Conservation (phyloP, 371 early-diverging fungal genomes). For the Mucor indicus region DNA sequence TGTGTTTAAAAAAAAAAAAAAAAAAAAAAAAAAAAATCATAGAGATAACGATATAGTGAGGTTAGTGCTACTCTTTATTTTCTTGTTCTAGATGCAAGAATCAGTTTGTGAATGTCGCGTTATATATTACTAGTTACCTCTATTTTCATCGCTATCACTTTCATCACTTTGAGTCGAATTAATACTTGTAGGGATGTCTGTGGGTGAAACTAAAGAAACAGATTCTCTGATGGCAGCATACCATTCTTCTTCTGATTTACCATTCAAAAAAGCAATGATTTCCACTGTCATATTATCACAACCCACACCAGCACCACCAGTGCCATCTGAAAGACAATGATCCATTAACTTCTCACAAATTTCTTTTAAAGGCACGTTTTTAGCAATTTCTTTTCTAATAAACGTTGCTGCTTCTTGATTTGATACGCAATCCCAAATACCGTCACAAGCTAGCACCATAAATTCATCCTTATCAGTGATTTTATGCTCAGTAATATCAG, state of each 20-base stretch:
- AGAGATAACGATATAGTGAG: too few species aligned
- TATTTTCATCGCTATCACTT: too few species aligned
- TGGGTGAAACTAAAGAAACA: background rate
- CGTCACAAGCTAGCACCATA: constrained; percentile 95
- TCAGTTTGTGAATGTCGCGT: too few species aligned
- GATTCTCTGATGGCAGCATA: constrained; percentile 21
- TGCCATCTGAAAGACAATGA: constrained; percentile 80
- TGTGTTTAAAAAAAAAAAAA: too few species aligned
- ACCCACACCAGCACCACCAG: constrained; percentile 85
- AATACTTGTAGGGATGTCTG: constrained; percentile 11
- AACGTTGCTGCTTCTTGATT: constrained; percentile 87
- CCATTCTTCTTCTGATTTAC: constrained; percentile 72
- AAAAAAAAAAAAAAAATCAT: too few species aligned
- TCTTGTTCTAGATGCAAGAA: too few species aligned
- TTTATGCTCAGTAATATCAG: constrained; percentile 71
- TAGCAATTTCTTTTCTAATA: constrained; percentile 64
- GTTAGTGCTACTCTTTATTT: too few species aligned
- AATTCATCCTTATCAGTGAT: constrained; percentile 83
- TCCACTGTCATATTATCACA: constrained; percentile 98
- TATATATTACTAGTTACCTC: too few species aligned
- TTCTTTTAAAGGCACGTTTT: constrained; percentile 51
- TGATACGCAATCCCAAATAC: constrained; percentile 97
- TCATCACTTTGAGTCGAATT: constrained; percentile 1
- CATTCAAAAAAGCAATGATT: constrained; percentile 84
- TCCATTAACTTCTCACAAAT: constrained; percentile 92